Conservation (phyloP, 73 alveolate genomes). For the Tetrahymena elliotti region DNA sequence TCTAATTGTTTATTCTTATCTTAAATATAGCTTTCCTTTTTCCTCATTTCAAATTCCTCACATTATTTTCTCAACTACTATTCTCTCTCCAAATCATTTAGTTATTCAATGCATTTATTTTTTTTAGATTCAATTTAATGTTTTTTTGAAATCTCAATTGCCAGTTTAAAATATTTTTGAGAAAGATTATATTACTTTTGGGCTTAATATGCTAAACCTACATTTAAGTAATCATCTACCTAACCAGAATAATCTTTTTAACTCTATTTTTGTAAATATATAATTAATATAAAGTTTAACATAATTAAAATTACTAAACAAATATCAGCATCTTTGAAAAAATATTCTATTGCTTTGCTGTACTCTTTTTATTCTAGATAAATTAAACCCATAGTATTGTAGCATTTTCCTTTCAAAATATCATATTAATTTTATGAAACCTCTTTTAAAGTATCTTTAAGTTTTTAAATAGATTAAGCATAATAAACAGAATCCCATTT, state of each 20-base stretch:
- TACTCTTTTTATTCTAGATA: neutral
- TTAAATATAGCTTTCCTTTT: neutral
- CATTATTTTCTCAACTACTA: neutral
- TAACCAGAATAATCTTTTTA: neutral
- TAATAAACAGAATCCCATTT: neutral
- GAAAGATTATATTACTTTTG: neutral
- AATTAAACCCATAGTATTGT: neutral
- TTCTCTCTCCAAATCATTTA: neutral
- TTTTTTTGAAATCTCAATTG: neutral
- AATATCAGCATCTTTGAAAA: neutral
- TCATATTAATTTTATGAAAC: neutral
- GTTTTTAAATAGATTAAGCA: neutral
- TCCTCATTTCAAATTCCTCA: neutral
- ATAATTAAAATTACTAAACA: neutral
- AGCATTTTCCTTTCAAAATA: neutral
- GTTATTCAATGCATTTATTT: neutral
- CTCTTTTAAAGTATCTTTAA: neutral
- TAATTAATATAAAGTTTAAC: too few relatives aligned
- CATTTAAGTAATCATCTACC: neutral
- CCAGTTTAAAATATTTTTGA: neutral
- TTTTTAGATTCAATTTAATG: neutral
- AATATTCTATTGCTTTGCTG: neutral
- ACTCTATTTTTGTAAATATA: neutral
- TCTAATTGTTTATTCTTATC: neutral
- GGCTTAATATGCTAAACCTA: neutral